These are phyloP conservation scores for Viola pubescens DNA, from an alignment of 441 rosid genomes.

Conservation along the genomic window DNA sequence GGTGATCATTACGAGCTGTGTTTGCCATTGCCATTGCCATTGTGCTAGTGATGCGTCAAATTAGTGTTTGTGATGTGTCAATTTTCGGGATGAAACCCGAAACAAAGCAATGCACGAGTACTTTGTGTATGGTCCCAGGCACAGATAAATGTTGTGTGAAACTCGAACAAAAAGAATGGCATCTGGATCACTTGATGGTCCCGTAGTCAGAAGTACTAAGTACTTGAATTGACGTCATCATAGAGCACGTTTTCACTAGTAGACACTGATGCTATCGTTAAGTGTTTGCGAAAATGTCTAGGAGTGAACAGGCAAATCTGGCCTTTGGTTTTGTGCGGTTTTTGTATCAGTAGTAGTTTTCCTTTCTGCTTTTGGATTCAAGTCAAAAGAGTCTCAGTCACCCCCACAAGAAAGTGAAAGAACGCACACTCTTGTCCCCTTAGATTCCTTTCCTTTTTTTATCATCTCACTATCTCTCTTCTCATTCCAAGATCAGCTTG, in stretches of 20 bases:
- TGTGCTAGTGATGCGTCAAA: background rate
- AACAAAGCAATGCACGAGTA: background rate
- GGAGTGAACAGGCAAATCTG: background rate
- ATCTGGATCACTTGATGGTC: background rate
- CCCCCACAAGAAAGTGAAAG: conserved; percentile 79
- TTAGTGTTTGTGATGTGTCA: background rate
- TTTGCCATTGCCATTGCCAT: too few relatives aligned
- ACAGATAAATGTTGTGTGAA: background rate
- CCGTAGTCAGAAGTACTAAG: conserved; percentile 24
- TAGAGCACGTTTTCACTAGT: conserved; percentile 5
- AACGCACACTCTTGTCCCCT: conserved; percentile 53
- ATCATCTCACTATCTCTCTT: conserved; percentile 15
- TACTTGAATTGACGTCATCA: conserved; percentile 24
- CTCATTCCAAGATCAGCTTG: conserved; percentile 25
- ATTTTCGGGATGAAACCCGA: background rate
- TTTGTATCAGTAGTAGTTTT: background rate
- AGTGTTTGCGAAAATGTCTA: too few relatives aligned
- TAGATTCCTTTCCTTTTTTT: conserved; percentile 38
- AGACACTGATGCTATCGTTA: background rate
- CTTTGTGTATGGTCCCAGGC: background rate
- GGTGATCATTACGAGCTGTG: too few relatives aligned
- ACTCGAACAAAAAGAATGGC: background rate
- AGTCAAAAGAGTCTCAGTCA: conserved; percentile 71
- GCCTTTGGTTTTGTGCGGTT: background rate
- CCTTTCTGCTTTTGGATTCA: conserved; percentile 23